phyloP scores from a whole-genome alignment of 1,284 basidiomycete genomes.

The Kwoniella shivajii region DNA sequence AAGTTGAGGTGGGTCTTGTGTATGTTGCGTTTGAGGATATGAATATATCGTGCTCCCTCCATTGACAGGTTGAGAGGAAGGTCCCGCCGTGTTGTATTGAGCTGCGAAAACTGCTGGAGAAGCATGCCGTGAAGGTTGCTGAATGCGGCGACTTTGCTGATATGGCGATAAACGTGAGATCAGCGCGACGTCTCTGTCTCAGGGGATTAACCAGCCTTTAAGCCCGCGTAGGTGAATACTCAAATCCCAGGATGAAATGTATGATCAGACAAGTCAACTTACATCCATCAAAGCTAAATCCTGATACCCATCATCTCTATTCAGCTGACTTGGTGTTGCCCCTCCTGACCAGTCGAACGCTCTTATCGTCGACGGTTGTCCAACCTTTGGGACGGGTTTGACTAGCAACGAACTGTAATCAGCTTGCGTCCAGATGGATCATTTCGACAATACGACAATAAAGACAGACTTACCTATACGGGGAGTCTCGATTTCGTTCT shows the following conservation, averaged over 20 bases:
- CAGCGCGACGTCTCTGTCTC: no score
- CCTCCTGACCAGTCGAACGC: slow-evolving; percentile 47
- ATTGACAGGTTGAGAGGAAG: slow-evolving; percentile 2
- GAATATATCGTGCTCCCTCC: slow-evolving; percentile 8
- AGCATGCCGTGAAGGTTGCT: slow-evolving; percentile 31
- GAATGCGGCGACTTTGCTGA: slow-evolving; percentile 7
- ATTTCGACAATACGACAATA: neutral
- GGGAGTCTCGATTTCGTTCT: slow-evolving; percentile 58
- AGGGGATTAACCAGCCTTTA: no score
- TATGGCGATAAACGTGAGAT: no score
- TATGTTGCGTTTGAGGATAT: slow-evolving; percentile 6
- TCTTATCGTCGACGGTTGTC: slow-evolving; percentile 24
- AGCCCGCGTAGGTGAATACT: neutral
- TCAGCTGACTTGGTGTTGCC: slow-evolving; percentile 36
- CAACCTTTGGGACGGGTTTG: slow-evolving; percentile 43
- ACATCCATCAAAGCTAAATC: slow-evolving; percentile 51
- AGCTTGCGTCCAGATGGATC: neutral
- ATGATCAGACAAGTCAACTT: slow-evolving; percentile 16
- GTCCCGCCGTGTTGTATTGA: slow-evolving; percentile 7
- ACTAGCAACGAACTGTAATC: slow-evolving; percentile 12
- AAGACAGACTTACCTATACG: slow-evolving; percentile 47
- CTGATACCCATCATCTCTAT: slow-evolving; percentile 33
- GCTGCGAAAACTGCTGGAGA: slow-evolving; percentile 34
- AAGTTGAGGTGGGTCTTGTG: slow-evolving; percentile 4
- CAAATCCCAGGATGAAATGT: neutral